Base-by-base conservation (phyloP, 2,329 filamentous ascomycete genomes). In the Curvularia eragrostidis region DNA sequence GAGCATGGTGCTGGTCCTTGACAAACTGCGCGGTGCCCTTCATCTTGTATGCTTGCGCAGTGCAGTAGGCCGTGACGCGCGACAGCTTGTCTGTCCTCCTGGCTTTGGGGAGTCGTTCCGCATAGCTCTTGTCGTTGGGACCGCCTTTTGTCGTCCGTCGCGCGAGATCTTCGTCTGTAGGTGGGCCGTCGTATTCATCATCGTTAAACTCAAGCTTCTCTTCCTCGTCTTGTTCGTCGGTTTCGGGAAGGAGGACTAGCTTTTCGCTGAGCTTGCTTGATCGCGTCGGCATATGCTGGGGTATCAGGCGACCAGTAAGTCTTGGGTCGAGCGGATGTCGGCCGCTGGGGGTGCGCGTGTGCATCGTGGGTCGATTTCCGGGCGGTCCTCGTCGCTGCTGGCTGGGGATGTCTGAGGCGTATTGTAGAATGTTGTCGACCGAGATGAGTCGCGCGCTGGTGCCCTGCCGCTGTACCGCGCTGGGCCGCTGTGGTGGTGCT, bases 251-350 rank as follows among this genome's bases (percentile, higher is more conserved):
- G 34, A 98, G 82, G 0, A 99, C 95, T n/a, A 99, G 83, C 79
- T 98, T 98, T 80, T 98, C 92, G 76, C 91, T 97, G 63, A 96
- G 89, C 77, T 98, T 97, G 26, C 92, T 96, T 36, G 93, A 96
- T 52, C 95, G 86, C 5, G 91, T 89, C 0, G 94, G 95, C 65
- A 97, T 82, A 63, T 86, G 83, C 53, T 84, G 81, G 50, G 83
- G 83, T 0, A 83, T 79, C 46, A 86, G 75, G 79, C 85, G 82
- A 10, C 85, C 84, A 42, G 83, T 82, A 41, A 86, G 79, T 61
- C 82, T 84, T 9, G 83, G 81, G 43, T 86, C 81, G 52, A 84
- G 75, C 9, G 82, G 82, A 82, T 83, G 77, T 67, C 74, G 75
- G 39, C 83, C 77, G 67, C 78, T 80, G 75, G 83, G 70, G 68